Evolutionary conservation across 2,329 filamentous ascomycete genomes (phyloP).

Genomic region (Chalaropsis thielavioides): DNA sequence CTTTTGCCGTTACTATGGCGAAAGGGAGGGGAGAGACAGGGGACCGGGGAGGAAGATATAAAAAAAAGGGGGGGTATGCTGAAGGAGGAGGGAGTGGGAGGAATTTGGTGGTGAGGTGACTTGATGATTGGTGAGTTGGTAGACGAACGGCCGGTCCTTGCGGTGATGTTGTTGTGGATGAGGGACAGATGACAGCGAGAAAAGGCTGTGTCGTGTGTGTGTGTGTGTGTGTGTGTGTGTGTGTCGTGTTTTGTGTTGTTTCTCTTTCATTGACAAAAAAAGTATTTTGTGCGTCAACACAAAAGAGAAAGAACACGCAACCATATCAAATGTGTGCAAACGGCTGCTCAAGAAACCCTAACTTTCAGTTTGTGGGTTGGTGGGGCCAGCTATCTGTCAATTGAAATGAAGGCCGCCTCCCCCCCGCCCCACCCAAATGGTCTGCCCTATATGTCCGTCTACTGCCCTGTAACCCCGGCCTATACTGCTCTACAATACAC

Average conservation of each 20-base stretch:
- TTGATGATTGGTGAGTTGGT: not conserved
- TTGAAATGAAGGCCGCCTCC: not conserved
- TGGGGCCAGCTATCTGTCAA: not conserved
- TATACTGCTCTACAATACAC: not conserved
- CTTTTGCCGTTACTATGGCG: not conserved
- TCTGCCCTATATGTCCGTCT: not conserved
- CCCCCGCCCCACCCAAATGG: not conserved
- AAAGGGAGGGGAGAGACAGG: not conserved
- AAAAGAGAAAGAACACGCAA: too few species aligned
- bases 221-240: too few species aligned
- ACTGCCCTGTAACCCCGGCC: not conserved
- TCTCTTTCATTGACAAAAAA: too few species aligned
- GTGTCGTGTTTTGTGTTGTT: too few species aligned
- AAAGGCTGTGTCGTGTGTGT: too few species aligned
- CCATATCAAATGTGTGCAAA: not conserved
- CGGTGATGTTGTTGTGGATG: not conserved
- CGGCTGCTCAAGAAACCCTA: not conserved
- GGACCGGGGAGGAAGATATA: not conserved
- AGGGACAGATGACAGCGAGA: not conserved
- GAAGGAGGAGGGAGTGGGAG: not conserved
- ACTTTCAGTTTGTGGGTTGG: not conserved
- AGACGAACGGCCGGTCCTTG: not conserved
- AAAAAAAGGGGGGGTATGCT: not conserved
- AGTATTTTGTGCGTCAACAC: too few species aligned
- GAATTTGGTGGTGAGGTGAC: not conserved